Conservation (phyloP, 2,329 filamentous ascomycete genomes). For the Pseudopyricularia javanii region DNA sequence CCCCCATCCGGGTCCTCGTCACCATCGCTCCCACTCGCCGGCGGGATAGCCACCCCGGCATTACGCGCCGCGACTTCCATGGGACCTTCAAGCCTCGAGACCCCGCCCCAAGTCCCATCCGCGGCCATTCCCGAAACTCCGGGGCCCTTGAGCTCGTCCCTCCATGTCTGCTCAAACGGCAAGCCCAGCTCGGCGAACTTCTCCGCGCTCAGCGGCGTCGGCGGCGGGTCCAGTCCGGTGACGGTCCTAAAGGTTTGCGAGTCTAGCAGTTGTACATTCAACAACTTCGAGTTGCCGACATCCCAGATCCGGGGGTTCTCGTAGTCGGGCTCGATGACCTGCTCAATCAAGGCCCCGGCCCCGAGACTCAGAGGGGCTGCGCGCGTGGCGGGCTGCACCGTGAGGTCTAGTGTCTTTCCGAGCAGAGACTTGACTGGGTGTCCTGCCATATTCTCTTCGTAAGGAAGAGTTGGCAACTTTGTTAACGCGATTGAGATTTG, state of each 20-base stretch:
- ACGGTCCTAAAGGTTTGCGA: background rate
- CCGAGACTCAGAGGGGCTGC: background rate
- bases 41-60: background rate
- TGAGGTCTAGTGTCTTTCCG: background rate
- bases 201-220: background rate
- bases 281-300: background rate
- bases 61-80: background rate
- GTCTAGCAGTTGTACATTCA: conserved; percentile 2
- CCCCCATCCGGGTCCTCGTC: background rate
- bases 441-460: background rate
- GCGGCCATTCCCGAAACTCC: background rate
- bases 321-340: background rate
- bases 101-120: background rate
- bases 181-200: background rate
- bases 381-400: background rate
- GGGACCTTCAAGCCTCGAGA: background rate
- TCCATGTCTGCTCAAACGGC: background rate
- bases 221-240: background rate
- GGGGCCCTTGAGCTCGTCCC: background rate
- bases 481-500: background rate
- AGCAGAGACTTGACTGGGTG: background rate
- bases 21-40: background rate
- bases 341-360: background rate
- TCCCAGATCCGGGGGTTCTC: conserved; percentile 1
- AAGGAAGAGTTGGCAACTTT: background rate